phyloP scores from a whole-genome alignment of 75 land plant genomes.

The Larix kaempferi region DNA sequence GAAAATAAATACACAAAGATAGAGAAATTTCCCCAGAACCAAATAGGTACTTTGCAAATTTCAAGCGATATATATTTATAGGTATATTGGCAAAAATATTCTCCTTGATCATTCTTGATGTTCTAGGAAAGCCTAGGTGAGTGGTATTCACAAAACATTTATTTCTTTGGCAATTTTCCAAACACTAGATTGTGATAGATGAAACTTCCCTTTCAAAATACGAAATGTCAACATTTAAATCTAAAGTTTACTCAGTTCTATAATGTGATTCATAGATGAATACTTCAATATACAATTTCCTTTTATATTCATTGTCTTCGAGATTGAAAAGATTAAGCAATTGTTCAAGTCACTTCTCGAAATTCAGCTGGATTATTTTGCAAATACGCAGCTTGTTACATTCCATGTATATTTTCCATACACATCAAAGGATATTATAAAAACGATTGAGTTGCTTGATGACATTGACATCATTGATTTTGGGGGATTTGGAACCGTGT shows the following conservation, averaged over 20 bases:
- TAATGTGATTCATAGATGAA: neutral
- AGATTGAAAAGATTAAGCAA: neutral
- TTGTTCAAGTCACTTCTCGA: neutral
- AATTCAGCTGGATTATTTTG: neutral
- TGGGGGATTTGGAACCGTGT: conserved; percentile 95
- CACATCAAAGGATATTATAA: conserved; percentile 65
- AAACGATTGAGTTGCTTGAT: conserved; percentile 69
- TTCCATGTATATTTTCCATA: conserved; percentile 94
- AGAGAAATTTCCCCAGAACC: conserved; percentile 35
- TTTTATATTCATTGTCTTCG: neutral
- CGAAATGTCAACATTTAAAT: neutral
- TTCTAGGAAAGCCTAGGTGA: too few relatives aligned
- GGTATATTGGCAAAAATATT: too few relatives aligned
- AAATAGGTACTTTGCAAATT: too few relatives aligned
- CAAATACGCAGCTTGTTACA: conserved; percentile 72
- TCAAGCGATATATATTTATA: too few relatives aligned
- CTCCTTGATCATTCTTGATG: too few relatives aligned
- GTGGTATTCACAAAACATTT: too few relatives aligned
- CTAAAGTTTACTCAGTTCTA: neutral
- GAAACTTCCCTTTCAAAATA: too few relatives aligned
- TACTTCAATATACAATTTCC: neutral
- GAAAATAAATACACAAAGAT: conserved; percentile 49
- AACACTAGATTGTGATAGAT: too few relatives aligned
- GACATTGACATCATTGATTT: conserved; percentile 85
- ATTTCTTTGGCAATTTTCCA: too few relatives aligned